A percentile compares a stretch with the other conserved stretches of the same genome.
These are phyloP conservation scores for Lippia alba DNA, from an alignment of 305 asterid species.

Conservation along the genomic window DNA sequence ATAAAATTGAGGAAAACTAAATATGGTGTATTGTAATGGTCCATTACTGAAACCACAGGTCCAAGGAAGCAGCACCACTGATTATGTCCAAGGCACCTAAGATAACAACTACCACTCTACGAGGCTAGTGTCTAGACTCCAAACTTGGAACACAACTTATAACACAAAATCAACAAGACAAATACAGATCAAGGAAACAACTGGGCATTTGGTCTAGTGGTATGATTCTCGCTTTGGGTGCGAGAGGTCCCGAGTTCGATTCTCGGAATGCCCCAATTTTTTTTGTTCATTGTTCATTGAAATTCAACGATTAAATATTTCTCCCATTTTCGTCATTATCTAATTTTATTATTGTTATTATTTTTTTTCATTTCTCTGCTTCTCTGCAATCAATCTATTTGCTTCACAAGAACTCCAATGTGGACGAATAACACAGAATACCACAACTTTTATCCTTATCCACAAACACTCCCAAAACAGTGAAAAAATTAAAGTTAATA, in stretches of 20 bases:
- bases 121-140: conserved; percentile 1
- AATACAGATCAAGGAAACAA: background rate
- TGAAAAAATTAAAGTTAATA: background rate
- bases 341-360: background rate
- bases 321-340: background rate
- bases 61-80: background rate
- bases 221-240: conserved; percentile 98
- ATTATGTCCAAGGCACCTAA: background rate
- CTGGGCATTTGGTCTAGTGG: conserved; percentile 82
- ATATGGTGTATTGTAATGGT: background rate
- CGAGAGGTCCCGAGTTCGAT: conserved; percentile 99
- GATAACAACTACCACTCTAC: background rate
- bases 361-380: background rate
- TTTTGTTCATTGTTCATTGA: background rate
- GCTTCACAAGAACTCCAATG: conserved; percentile 6
- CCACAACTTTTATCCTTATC: background rate
- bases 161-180: background rate
- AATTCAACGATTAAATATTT: background rate
- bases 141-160: background rate
- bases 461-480: conserved; percentile 1
- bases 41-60: background rate
- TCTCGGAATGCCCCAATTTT: conserved; percentile 72
- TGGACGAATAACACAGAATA: background rate
- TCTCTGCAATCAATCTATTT: background rate
- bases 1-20: background rate